Conservation (phyloP, 441 rosid genomes). For the Euphorbia celastroides region DNA sequence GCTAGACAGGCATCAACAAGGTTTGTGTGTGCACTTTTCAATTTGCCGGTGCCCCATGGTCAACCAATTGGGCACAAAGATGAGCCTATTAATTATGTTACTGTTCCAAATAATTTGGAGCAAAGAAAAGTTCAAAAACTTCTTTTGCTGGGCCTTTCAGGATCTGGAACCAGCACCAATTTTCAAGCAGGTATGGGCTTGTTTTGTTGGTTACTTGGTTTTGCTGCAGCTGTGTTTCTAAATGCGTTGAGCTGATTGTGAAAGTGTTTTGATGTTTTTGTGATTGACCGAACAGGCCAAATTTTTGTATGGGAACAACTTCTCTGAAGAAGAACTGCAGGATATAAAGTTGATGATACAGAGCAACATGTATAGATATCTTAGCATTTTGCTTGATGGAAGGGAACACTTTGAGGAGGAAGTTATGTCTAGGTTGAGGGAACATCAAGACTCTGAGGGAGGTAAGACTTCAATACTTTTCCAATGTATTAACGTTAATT, state of each 20-base stretch:
- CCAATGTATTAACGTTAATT: background rate
- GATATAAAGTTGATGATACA: constrained; percentile 97
- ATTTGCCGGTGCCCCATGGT: constrained; percentile 65
- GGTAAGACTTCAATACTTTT: constrained; percentile 31
- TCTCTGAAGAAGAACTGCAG: constrained; percentile 72
- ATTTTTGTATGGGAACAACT: constrained; percentile 92
- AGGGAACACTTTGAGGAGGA: constrained; percentile 99
- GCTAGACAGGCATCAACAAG: constrained; percentile 73
- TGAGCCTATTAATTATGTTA: constrained; percentile 56
- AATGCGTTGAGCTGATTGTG: background rate
- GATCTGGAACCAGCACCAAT: constrained; percentile 84
- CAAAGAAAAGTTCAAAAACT: constrained; percentile 59
- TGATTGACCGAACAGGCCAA: constrained; percentile 65
- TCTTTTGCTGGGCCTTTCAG: constrained; percentile 61
- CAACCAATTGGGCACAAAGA: constrained; percentile 52
- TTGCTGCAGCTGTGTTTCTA: constrained; percentile 2
- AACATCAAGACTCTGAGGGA: constrained; percentile 44
- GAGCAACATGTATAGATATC: constrained; percentile 96
- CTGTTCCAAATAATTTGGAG: constrained; percentile 63
- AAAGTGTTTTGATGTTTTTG: background rate
- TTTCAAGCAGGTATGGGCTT: constrained; percentile 64
- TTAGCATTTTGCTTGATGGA: constrained; percentile 94
- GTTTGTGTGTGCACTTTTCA: constrained; percentile 57
- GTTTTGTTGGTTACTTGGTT: background rate
- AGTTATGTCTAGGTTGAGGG: constrained; percentile 44